Percentiles rank a stretch among this genome's conserved stretches.
Evolutionary conservation across 148 eudicot species (phyloP).

Genomic region (Polygonum maritimum): DNA sequence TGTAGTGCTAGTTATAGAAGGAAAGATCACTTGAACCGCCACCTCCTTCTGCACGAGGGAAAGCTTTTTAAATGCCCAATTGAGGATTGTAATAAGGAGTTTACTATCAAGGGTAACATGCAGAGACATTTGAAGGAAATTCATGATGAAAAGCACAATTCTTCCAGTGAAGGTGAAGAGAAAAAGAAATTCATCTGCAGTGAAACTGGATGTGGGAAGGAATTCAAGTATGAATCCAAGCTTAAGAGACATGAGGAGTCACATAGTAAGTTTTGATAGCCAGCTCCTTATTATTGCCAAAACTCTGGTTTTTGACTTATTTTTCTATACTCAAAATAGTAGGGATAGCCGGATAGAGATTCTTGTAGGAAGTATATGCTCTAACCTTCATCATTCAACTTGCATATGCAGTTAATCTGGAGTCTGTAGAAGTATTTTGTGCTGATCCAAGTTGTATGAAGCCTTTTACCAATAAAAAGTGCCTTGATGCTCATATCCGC

Average conservation of each 20-base stretch:
- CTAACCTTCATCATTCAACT: not conserved
- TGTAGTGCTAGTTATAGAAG: conserved; percentile 70
- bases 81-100: conserved; percentile 37
- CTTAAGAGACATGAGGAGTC: conserved; percentile 60
- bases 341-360: no score
- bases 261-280: conserved; percentile 41
- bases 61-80: conserved; percentile 64
- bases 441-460: conserved; percentile 77
- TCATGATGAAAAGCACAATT: conserved; percentile 34
- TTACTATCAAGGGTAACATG: conserved; percentile 53
- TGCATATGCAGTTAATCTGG: conserved; percentile 50
- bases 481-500: conserved; percentile 59
- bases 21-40: conserved; percentile 85
- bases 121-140: conserved; percentile 63
- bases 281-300: no score
- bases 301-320: no score
- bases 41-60: conserved; percentile 66
- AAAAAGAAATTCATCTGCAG: conserved; percentile 44
- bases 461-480: conserved; percentile 47
- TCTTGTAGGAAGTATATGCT: not conserved
- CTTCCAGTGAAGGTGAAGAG: conserved; percentile 3
- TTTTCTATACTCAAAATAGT: no score
- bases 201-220: conserved; percentile 87
- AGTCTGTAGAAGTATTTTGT: conserved; percentile 61
- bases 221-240: conserved; percentile 55